phyloP scores from a whole-genome alignment of 768 basidiomycete genomes.

The Sistotremastrum suecicum region DNA sequence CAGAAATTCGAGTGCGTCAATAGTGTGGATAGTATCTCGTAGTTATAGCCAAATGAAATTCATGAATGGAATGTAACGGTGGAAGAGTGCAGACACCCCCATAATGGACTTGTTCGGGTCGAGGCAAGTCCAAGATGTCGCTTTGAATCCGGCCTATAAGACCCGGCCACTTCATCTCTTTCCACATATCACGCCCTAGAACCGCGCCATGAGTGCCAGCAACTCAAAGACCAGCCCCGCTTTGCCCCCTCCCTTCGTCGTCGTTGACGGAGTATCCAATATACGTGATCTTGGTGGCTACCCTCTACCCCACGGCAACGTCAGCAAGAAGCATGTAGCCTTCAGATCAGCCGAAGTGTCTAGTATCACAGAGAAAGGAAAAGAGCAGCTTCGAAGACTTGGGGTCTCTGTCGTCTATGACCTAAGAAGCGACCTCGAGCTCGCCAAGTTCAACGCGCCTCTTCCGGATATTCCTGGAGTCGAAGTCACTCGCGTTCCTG shows the following conservation, averaged over 20 bases:
- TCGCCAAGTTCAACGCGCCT: conserved; percentile 55
- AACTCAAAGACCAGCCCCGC: neutral
- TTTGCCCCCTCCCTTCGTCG: conserved; percentile 44
- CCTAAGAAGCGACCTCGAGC: conserved; percentile 69
- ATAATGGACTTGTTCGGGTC: too few relatives aligned
- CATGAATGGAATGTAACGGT: too few relatives aligned
- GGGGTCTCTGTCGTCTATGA: conserved; percentile 62
- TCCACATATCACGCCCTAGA: too few relatives aligned
- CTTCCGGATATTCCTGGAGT: conserved; percentile 51
- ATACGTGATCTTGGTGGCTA: conserved; percentile 59
- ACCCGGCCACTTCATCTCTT: too few relatives aligned
- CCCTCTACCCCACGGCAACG: conserved; percentile 10
- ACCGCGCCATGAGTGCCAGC: neutral
- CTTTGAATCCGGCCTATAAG: too few relatives aligned
- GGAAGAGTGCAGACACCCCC: too few relatives aligned
- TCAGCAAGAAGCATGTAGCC: conserved; percentile 6
- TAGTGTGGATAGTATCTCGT: too few relatives aligned
- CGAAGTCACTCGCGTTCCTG: conserved; percentile 44
- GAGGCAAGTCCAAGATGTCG: too few relatives aligned
- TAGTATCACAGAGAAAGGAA: conserved; percentile 53
- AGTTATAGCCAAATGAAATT: too few relatives aligned
- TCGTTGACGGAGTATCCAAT: conserved; percentile 62
- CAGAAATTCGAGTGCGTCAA: too few relatives aligned
- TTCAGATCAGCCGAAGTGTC: conserved; percentile 67
- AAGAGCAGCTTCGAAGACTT: conserved; percentile 38